Conservation (phyloP, 345 rosid species). For the Brassica cretica region DNA sequence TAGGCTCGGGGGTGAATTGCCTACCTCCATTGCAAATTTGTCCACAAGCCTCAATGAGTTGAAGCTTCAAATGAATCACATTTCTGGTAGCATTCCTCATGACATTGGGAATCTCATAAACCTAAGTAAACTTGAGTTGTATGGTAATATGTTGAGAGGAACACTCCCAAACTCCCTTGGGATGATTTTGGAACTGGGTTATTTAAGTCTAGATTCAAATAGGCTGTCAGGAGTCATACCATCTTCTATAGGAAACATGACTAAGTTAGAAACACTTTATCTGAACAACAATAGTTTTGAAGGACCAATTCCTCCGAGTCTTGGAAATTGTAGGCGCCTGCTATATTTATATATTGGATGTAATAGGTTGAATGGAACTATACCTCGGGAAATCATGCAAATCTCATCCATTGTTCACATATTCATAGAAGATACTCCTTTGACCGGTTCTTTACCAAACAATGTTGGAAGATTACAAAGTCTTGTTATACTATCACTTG, state of each 20-base stretch:
- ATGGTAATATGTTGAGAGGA: background rate
- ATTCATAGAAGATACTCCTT: background rate
- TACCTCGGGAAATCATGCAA: constrained; percentile 15
- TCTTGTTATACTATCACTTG: background rate
- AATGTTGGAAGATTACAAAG: constrained; percentile 11
- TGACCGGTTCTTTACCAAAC: constrained; percentile 19
- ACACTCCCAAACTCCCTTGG: constrained; percentile 21
- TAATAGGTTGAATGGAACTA: constrained; percentile 20
- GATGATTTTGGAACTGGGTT: background rate
- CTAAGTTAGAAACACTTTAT: background rate
- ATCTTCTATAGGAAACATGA: constrained; percentile 24
- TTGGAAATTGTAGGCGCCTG: constrained; percentile 6
- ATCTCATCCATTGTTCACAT: background rate
- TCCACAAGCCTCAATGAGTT: background rate
- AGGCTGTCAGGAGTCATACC: constrained; percentile 27
- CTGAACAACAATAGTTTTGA: constrained; percentile 19
- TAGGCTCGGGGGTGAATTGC: constrained; percentile 24
- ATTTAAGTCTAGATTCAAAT: background rate
- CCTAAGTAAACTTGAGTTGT: background rate
- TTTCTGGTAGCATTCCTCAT: constrained; percentile 18
- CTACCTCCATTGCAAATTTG: constrained; percentile 11
- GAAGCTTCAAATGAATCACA: background rate
- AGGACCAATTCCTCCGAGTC: constrained; percentile 19
- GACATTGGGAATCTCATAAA: constrained; percentile 18
- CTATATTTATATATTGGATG: background rate